Evolutionary conservation across 306 rosid genomes (phyloP), one percentile per base, ranked within the genome.

Genomic region (Glycine latifolia): DNA sequence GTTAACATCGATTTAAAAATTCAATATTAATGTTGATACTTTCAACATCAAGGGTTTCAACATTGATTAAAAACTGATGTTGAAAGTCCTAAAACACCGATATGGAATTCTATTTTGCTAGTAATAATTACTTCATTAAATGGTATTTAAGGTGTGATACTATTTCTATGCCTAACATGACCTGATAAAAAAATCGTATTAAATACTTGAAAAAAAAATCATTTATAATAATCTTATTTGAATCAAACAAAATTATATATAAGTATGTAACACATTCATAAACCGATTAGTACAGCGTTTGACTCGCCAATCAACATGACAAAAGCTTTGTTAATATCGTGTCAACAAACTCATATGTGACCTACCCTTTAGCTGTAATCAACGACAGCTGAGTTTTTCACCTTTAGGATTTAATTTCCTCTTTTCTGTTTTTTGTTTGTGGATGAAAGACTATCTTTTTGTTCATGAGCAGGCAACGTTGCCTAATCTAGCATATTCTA

Each of bases 61-160:
- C n/a, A n/a, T n/a, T n/a, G n/a, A n/a, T n/a, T n/a, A n/a, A n/a
- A n/a, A n/a, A n/a, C n/a, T n/a, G n/a, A n/a, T n/a, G n/a, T n/a
- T n/a, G n/a, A n/a, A n/a, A n/a, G n/a, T n/a, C n/a, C n/a, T n/a
- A n/a, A n/a, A n/a, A n/a, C n/a, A n/a, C n/a, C n/a, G n/a, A n/a
- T n/a, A n/a, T n/a, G n/a, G n/a, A n/a, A n/a, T n/a, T n/a, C n/a
- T n/a, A n/a, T n/a, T n/a, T n/a, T n/a, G n/a, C n/a, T n/a, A n/a
- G n/a, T n/a, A n/a, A n/a, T n/a, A n/a, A n/a, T 67, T 15, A 67
- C 31, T 43, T 43, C 73, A 43, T 8, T 67, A 43, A 41, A 67
- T 39, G 31, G 49, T 3, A 3, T 5, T 65, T 26, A 7, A 26
- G 48, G 6, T 13, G 12, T 13, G 48, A 14, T 39, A 63, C 3